Conservation (phyloP, 2,329 filamentous ascomycete species). For the Fusarium haematococcum region DNA sequence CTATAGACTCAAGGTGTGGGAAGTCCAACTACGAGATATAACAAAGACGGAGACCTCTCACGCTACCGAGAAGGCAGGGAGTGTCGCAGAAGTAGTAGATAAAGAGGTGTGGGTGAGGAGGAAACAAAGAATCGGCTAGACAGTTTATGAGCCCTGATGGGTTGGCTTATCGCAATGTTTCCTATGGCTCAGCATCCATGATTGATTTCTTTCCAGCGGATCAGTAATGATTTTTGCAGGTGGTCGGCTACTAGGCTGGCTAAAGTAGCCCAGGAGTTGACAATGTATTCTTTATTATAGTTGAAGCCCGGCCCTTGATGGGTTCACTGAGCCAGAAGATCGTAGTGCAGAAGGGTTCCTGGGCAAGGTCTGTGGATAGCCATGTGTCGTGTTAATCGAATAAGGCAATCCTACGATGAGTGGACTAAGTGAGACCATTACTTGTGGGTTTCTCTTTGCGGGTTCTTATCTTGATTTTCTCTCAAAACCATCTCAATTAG, state of each 20-base stretch:
- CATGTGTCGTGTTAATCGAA: background rate
- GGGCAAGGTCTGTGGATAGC: background rate
- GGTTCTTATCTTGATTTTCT: too few species aligned
- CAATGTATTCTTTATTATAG: too few species aligned
- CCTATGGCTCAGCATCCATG: too few species aligned
- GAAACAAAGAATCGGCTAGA: slow-evolving; percentile 53
- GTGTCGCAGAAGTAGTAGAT: slow-evolving; percentile 9
- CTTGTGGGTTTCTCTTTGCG: background rate
- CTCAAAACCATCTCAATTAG: too few species aligned
- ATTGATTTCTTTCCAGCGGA: too few species aligned
- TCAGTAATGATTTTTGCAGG: too few species aligned
- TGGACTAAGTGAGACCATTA: background rate
- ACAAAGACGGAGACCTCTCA: background rate
- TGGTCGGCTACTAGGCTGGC: too few species aligned
- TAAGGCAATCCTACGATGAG: background rate
- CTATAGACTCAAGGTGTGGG: slow-evolving; percentile 73
- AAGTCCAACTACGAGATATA: slow-evolving; percentile 64
- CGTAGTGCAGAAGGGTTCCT: too few species aligned
- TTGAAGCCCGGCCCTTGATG: too few species aligned
- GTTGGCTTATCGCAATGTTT: too few species aligned
- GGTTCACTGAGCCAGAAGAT: too few species aligned
- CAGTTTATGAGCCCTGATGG: background rate
- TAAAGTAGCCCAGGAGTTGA: too few species aligned
- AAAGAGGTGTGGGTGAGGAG: slow-evolving; percentile 59
- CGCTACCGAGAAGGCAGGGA: background rate